Evolutionary conservation across 495 filamentous ascomycete genomes (phyloP), one percentile per base, ranked within the genome.

Genomic region (Aspergillus diversus): DNA sequence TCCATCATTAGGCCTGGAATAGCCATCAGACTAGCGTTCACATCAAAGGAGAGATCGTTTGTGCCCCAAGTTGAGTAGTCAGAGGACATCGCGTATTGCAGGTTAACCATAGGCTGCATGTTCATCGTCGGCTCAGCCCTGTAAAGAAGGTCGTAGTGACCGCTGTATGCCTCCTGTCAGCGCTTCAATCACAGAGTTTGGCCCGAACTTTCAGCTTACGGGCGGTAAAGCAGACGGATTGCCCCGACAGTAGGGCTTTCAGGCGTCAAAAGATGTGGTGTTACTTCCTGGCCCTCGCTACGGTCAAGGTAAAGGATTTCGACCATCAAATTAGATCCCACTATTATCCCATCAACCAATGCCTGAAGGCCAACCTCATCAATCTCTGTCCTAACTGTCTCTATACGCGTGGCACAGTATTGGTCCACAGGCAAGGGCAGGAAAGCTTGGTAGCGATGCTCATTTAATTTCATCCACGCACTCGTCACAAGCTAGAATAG

Each of bases 91-190:
- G 66, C 77, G 63, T 75, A 79, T 66, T 77, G 76, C 63, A 71
- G 72, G 66, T 78, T 80, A 63, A 79, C 77, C 53, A 77, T 66
- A 27, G 83, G 80, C 60, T 79, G 74, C 67, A 81, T 76, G 55
- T 83, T 77, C 34, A 80, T 67, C 47, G 85, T 71, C 55, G 86
- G 79, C 65, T 87, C 83, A 42, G 72, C 68, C 67, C 86, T 90
- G 79, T 99, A 99, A 16, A 98, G 81, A 57, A 99, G 86, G 75
- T 99, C 95, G 72, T 99, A 99, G 74, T 99, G 95, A 56, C 92
- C 92, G 42, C 88, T 91, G 33, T 33, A 16, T 33, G 47, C 61
- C 48, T 55, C 21, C 49, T 1, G 34, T 57, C 3, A 56, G 53
- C 21, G 21, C 34, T 7, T 43, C 12, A 2, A 33, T 7, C 9